Evolutionary conservation across 495 filamentous ascomycete species (phyloP).

Genomic region (Articulospora tetracladia): DNA sequence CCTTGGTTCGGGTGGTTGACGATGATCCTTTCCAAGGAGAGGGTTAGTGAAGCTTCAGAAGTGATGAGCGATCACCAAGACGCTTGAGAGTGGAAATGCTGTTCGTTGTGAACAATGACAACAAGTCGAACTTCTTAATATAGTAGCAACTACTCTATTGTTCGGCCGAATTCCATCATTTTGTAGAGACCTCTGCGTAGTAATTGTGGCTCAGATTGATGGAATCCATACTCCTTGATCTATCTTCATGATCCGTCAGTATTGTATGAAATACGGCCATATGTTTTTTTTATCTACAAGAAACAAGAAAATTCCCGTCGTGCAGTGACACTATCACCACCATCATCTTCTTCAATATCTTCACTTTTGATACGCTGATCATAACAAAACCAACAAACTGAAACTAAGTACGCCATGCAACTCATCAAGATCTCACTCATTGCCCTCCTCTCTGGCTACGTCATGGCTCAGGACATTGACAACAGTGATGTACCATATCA

Average conservation of each 20-base stretch:
- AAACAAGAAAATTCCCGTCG: background rate
- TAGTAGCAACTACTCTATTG: background rate
- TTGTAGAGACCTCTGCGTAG: background rate
- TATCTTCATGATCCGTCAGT: background rate
- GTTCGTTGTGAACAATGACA: background rate
- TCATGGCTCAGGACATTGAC: constrained; percentile 1
- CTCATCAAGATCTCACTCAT: constrained; percentile 1
- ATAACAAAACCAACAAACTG: background rate
- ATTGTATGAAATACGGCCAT: background rate
- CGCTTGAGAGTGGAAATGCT: background rate
- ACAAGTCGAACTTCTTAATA: background rate
- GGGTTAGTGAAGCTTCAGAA: background rate
- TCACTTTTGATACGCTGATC: too few relatives aligned
- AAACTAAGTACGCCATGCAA: constrained; percentile 8
- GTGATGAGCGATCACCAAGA: background rate
- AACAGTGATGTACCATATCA: constrained; percentile 6
- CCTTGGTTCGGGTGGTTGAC: background rate
- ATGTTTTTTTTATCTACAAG: background rate
- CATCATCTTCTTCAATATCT: background rate
- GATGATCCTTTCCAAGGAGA: background rate
- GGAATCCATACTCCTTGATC: too few relatives aligned
- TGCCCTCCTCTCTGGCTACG: background rate
- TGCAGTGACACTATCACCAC: background rate
- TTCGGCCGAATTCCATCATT: background rate
- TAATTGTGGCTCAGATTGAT: background rate